Base-by-base conservation (phyloP, 2,329 filamentous ascomycete genomes). In the Talaromyces islandicus region DNA sequence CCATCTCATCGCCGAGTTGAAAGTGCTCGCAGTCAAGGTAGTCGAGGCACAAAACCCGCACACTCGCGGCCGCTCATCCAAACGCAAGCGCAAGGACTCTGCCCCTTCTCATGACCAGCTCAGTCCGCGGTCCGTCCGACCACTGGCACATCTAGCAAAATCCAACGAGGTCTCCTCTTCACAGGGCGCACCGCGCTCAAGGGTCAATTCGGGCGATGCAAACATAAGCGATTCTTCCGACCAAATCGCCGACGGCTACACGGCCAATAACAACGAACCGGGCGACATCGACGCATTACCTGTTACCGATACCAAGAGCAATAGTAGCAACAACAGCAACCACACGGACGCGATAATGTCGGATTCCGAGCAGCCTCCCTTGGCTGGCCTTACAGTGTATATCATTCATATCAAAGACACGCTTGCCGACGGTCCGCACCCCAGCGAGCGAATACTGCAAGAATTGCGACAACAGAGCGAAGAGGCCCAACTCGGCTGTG, bases 371-470 rank as follows among this genome's bases (percentile, higher is more conserved):
- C 46, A 65, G 60, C 70, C 69, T 54, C 86, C 87, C 7, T 79
- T 99, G 4, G 78, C 81, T 57, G 92, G 91, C 0, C 71, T 97
- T 29, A 89, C 86, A 64, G 80, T 99, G 1, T 87, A 97, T 55
- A 85, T 97, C 59, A 97, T 97, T 41, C 94, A 99, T 71, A 85
- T 97, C 69, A 99, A 99, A 73, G 93, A 97, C 65, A 88, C 84
- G 24, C 77, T 97, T 59, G 79, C 81, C 9, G 92, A 96, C 70
- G 90, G 86, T 0, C 84, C 85, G 27, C 73, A 77, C 54, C 85
- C 83, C 1, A 83, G 80, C 38, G 85, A 90, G 3, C 81, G 76
- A 1, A 96, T 97, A 38, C 68, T 94, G 24, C 70, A 79, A 62
- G 85, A 97, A 71, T 74, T 97, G 55, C 71, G 76, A 19, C 84